Percentiles rank a stretch among this genome's conserved stretches.
phyloP scores from a whole-genome alignment of 257 asterid genomes.

The Solanum phureja region DNA sequence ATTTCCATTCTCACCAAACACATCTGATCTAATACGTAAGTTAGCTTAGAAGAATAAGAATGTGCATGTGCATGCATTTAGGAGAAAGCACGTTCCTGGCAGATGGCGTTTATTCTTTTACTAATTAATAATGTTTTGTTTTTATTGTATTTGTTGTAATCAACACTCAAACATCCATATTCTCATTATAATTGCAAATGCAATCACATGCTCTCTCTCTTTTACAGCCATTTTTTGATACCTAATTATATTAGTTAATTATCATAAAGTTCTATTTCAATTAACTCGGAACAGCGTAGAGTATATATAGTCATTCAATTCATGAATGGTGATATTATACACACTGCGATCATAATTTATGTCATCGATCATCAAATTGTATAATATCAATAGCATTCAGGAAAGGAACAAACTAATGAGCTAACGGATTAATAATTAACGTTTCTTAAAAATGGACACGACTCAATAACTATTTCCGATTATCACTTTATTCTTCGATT shows the following conservation, averaged over 20 bases:
- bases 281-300: too few relatives aligned
- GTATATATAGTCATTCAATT: background rate
- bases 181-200: background rate
- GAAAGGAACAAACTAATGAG: background rate
- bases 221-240: background rate
- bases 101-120: background rate
- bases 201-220: background rate
- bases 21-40: background rate
- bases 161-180: background rate
- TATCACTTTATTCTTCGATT: background rate
- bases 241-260: background rate
- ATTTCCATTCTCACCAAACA: background rate
- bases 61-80: constrained; percentile 1
- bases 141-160: background rate
- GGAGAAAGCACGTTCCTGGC: background rate
- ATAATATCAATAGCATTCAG: background rate
- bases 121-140: background rate
- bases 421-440: background rate
- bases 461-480: background rate
- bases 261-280: background rate
- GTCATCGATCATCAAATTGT: background rate
- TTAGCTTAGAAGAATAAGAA: background rate
- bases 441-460: background rate
- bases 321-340: background rate
- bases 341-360: background rate